A percentile compares a stretch with the other conserved stretches of the same genome.
These are phyloP conservation scores for Colletotrichum destructivum DNA, from an alignment of 2,329 filamentous ascomycete species.

Conservation along the genomic window DNA sequence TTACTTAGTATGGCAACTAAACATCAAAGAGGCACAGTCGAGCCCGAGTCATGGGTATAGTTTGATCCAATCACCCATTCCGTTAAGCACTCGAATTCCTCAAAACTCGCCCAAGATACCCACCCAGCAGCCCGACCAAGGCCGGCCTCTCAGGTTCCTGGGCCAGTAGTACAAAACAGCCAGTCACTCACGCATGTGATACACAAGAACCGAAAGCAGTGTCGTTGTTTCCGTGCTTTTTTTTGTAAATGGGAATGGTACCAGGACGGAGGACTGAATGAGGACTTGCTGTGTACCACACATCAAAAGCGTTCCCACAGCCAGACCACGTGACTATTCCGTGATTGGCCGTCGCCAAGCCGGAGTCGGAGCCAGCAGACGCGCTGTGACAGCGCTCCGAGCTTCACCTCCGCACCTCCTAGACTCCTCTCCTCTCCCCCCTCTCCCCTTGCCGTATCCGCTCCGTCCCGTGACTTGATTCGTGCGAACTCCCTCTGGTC, in stretches of 20 bases:
- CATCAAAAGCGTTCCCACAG: too few relatives aligned
- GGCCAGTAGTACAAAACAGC: background rate
- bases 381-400: background rate
- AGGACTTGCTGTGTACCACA: background rate
- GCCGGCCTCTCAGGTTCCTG: too few relatives aligned
- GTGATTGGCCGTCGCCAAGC: background rate
- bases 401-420: background rate
- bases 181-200: too few relatives aligned
- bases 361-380: background rate
- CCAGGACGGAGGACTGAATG: too few relatives aligned
- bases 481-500: conserved; percentile 24
- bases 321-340: conserved; percentile 3
- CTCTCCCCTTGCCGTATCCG: conserved; percentile 21
- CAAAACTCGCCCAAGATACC: background rate
- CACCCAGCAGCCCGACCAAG: background rate
- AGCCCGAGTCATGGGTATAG: too few relatives aligned
- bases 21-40: too few relatives aligned
- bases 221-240: too few relatives aligned
- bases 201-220: too few relatives aligned
- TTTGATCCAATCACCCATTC: too few relatives aligned
- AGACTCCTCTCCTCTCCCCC: background rate
- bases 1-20: too few relatives aligned
- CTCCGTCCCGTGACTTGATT: conserved; percentile 22
- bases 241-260: too few relatives aligned
- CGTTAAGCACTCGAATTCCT: background rate